A percentile compares a stretch with the other conserved stretches of the same genome.
phyloP scores from a whole-genome alignment of 441 rosid genomes.

The Adansonia grandidieri region DNA sequence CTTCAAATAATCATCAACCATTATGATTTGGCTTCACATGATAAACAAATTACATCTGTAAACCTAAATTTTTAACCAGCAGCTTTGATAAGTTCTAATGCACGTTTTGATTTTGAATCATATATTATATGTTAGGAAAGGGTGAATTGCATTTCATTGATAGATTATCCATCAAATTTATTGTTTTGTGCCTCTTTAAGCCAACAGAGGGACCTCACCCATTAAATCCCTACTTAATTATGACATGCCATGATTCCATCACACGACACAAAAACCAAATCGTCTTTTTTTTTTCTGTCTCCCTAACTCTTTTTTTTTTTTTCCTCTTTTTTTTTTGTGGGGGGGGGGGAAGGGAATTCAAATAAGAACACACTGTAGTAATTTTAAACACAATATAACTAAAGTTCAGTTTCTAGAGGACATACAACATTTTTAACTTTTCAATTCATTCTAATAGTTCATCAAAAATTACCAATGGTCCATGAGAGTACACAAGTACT shows the following conservation, averaged over 20 bases:
- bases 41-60: background rate
- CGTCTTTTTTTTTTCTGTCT: background rate
- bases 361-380: background rate
- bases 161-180: constrained; percentile 1
- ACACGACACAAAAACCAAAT: background rate
- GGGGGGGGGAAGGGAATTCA: background rate
- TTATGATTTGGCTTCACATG: background rate
- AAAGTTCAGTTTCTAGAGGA: constrained; percentile 4
- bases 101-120: background rate
- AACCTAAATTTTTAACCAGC: background rate
- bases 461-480: background rate
- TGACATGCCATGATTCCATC: background rate
- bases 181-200: background rate
- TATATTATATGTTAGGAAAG: background rate
- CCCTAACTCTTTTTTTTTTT: too few relatives aligned
- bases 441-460: background rate
- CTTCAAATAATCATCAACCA: background rate
- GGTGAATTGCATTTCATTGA: background rate
- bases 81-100: background rate
- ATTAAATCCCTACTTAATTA: background rate
- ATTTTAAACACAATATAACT: background rate
- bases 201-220: constrained; percentile 12
- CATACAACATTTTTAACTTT: background rate
- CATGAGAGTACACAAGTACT: background rate
- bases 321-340: too few relatives aligned